A percentile compares a stretch with the other conserved stretches of the same genome.
These are phyloP conservation scores for Boletus subparvulus DNA, from an alignment of 768 basidiomycete species.

Conservation along the genomic window DNA sequence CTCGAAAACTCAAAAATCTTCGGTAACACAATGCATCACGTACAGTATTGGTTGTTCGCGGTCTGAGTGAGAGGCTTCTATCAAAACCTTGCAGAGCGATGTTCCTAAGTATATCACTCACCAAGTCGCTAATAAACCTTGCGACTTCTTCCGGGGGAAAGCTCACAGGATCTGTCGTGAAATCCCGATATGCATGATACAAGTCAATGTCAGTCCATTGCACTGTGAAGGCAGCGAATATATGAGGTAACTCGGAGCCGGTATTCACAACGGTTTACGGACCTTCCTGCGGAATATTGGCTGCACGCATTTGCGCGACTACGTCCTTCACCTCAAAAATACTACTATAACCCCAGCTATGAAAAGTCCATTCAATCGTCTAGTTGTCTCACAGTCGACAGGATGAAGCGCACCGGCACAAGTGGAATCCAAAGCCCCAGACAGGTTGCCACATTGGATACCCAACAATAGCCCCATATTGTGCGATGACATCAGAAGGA, in stretches of 20 bases:
- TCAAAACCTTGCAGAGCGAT: background rate
- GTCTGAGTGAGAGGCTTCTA: background rate
- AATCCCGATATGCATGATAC: conserved; percentile 67
- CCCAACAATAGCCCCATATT: conserved; percentile 65
- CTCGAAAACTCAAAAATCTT: background rate
- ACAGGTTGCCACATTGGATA: conserved; percentile 66
- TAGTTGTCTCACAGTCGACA: background rate
- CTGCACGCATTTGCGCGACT: conserved; percentile 58
- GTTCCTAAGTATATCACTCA: conserved; percentile 29
- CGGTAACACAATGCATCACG: background rate
- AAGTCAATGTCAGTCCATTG: conserved; percentile 80
- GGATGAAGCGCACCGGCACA: conserved; percentile 47
- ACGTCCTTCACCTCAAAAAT: conserved; percentile 54
- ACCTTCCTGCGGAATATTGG: conserved; percentile 73
- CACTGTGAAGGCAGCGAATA: conserved; percentile 33
- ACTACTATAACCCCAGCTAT: conserved; percentile 45
- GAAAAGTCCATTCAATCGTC: background rate
- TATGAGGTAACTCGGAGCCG: background rate
- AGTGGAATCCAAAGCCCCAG: conserved; percentile 78
- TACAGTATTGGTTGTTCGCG: conserved; percentile 26
- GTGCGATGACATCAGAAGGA: conserved; percentile 58
- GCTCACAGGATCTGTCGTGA: conserved; percentile 63
- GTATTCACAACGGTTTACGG: background rate
- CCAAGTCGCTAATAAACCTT: conserved; percentile 53
- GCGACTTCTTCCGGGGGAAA: conserved; percentile 55